These are phyloP conservation scores for Aureobasidium musti DNA, from an alignment of 2,329 filamentous ascomycete species.

Conservation along the genomic window DNA sequence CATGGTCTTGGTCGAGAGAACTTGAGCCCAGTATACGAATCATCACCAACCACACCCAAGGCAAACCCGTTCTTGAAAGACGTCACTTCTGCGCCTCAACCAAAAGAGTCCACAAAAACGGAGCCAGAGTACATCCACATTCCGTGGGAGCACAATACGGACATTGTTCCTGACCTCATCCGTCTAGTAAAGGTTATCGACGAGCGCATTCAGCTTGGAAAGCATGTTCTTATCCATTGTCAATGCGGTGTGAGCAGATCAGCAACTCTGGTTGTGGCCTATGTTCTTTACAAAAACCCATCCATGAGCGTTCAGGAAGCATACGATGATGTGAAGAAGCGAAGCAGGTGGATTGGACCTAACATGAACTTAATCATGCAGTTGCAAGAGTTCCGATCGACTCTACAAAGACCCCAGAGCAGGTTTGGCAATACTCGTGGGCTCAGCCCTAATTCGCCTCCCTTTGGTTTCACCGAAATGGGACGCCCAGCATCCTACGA, in stretches of 20 bases:
- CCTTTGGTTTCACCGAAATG: constrained; percentile 41
- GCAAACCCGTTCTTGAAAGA: constrained; percentile 51
- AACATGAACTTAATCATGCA: constrained; percentile 94
- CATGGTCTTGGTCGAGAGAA: background rate
- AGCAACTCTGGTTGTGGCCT: constrained; percentile 82
- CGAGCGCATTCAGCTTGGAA: constrained; percentile 68
- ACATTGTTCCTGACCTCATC: constrained; percentile 77
- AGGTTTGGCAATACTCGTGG: constrained; percentile 37
- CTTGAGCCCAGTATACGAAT: constrained; percentile 28
- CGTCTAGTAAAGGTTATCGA: constrained; percentile 75
- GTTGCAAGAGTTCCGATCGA: constrained; percentile 71
- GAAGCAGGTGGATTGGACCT: constrained; percentile 84
- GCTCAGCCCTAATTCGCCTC: constrained; percentile 41
- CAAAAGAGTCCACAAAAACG: constrained; percentile 44
- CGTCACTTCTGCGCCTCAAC: constrained; percentile 31
- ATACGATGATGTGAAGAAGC: constrained; percentile 76
- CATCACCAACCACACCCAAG: constrained; percentile 57
- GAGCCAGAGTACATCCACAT: constrained; percentile 83
- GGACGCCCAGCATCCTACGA: constrained; percentile 30
- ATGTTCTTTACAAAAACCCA: constrained; percentile 77
- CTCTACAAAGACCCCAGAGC: constrained; percentile 41
- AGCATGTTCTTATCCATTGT: constrained; percentile 79
- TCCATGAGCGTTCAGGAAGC: constrained; percentile 77
- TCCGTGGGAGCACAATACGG: constrained; percentile 85
- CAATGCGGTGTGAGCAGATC: constrained; percentile 85